Base-by-base conservation (phyloP, 495 filamentous ascomycete genomes). In the Lasiosphaeria hispida region DNA sequence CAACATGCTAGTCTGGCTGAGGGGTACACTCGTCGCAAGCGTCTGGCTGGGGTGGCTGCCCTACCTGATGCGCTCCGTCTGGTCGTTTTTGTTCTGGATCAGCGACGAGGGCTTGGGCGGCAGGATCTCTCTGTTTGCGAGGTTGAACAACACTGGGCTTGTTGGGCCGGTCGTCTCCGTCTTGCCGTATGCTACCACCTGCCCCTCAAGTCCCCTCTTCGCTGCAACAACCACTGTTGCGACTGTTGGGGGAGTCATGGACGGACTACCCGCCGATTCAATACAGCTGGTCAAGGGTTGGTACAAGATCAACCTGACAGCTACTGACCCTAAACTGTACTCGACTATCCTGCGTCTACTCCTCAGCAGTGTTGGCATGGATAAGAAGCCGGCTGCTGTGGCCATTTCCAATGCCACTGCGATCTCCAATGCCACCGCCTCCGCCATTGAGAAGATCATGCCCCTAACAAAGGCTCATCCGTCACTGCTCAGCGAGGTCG, bases 81-180 rank as follows among this genome's bases (percentile, higher is more conserved):
- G 94, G 94, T 81, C 92, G 45, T 85, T 87, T 55, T 74, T 96
- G 50, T 97, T 99, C 74, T 97, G 93, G 92, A 74, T 97, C 55
- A 93, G 88, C 37, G 95, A 99, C 75, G 94, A 92, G 41, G 89
- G 89, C 36, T 91, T 93, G 82, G 81, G 85, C n/a, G 65, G 65
- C 37, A 60, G 62, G 11, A 53, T 63, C 1, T 51, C 63, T 0
- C 14, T 71, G 23, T 67, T 69, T 23, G 58, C 66, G 23, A 49
- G 55, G 40, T 58, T 63, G 39, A 62, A 65, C 53, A 57, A 43
- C 14, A 58, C 53, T 30, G 23, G 23, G 23, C 23, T 30, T 30
- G 23, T 30, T 30, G 23, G 23, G 23, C 5, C 23, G 2, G 23
- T 30, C 23, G 23, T 30, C 23, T 30, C 43, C 11, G n/a, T 17